A percentile compares a stretch with the other conserved stretches of the same genome.
Conservation (phyloP, 352 stramenopile genomes). For the Globisporangium orthogonon region DNA sequence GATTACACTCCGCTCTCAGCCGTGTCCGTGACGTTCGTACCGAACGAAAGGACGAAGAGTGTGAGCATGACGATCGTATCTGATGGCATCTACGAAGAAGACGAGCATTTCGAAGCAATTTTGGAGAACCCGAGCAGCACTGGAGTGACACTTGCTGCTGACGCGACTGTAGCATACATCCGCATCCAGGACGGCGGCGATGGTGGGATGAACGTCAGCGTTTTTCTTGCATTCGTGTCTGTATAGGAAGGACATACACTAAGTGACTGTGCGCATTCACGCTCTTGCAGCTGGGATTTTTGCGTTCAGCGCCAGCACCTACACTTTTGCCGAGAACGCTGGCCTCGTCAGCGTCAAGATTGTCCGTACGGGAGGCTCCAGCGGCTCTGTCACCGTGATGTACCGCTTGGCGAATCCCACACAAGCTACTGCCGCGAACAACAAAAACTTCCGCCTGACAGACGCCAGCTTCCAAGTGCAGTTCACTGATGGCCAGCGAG, state of each 20-base stretch:
- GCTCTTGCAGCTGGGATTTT: constrained; percentile 41
- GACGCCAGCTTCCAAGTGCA: constrained; percentile 31
- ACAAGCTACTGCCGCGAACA: constrained; percentile 45
- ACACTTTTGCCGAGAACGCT: constrained; percentile 41
- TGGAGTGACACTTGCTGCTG: constrained; percentile 13
- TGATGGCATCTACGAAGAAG: constrained; percentile 41
- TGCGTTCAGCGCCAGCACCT: constrained; percentile 42
- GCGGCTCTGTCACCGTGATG: constrained; percentile 25
- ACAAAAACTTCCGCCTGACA: constrained; percentile 51
- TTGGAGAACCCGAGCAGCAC: constrained; percentile 21
- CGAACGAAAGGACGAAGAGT: constrained; percentile 19
- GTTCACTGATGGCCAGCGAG: constrained; percentile 42
- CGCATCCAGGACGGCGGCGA: constrained; percentile 29
- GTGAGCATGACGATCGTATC: constrained; percentile 31
- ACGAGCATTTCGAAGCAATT: constrained; percentile 33
- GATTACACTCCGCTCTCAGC: constrained; percentile 30
- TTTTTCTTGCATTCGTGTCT: not conserved
- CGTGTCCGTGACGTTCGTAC: constrained; percentile 22
- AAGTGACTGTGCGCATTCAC: not conserved
- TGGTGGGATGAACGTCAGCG: constrained; percentile 17
- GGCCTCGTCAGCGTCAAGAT: constrained; percentile 43
- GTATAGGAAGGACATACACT: not conserved
- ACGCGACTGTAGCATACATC: constrained; percentile 23
- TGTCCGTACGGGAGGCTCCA: constrained; percentile 31
- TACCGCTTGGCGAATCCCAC: constrained; percentile 40